Evolutionary conservation across 176 grass and related monocot genomes (phyloP).

Genomic region (Rhynchospora tenuis): DNA sequence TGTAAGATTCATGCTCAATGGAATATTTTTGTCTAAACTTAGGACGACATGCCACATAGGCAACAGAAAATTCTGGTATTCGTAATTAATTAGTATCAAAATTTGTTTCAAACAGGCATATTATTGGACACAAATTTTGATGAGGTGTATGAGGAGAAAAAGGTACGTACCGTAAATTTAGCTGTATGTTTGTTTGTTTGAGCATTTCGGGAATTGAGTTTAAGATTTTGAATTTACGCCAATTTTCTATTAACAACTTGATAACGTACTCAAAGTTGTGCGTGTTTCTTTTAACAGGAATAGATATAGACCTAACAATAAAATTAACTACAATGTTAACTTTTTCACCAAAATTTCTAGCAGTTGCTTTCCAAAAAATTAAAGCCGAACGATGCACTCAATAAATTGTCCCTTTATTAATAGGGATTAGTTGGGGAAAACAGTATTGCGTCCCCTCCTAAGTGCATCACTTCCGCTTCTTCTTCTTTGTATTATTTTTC

Average conservation of each 20-base stretch:
- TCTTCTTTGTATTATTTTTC: background rate
- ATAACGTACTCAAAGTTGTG: background rate
- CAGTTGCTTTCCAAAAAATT: constrained; percentile 2
- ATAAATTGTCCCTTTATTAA: constrained; percentile 4
- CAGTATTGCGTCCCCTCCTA: background rate
- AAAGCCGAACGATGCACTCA: background rate
- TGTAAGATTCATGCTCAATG: background rate
- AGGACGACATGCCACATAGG: background rate
- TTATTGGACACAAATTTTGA: background rate
- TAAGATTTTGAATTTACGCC: background rate
- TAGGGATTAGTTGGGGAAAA: background rate
- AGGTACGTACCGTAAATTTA: background rate
- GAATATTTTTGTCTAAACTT: background rate
- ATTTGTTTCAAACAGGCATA: background rate
- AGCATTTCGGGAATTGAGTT: background rate
- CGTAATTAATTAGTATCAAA: no score
- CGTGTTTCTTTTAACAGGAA: background rate
- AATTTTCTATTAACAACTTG: background rate
- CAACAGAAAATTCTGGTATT: background rate
- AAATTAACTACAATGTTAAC: background rate
- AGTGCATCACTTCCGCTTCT: background rate
- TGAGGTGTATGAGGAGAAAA: background rate
- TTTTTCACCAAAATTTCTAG: background rate
- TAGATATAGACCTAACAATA: background rate
- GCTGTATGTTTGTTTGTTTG: background rate